Conservation (phyloP, 2,329 filamentous ascomycete genomes). For the Achaetomium macrosporum region DNA sequence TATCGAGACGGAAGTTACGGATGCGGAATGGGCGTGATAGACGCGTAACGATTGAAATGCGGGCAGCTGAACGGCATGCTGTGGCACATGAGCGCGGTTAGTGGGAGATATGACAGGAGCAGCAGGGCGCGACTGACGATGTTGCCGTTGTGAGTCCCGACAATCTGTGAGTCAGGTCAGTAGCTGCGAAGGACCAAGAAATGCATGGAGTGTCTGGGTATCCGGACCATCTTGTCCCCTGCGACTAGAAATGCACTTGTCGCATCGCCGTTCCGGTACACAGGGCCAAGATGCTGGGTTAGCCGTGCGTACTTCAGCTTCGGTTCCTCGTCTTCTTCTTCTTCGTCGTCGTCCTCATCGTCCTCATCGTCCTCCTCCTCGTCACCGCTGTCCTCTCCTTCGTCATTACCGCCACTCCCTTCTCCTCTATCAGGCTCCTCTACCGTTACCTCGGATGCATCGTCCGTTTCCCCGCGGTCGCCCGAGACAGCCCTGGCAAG, state of each 20-base stretch:
- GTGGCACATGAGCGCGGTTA: conserved; percentile 5
- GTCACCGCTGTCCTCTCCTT: conserved; percentile 23
- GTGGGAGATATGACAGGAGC: conserved; percentile 25
- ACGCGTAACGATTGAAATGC: conserved; percentile 73
- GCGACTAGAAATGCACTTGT: conserved; percentile 86
- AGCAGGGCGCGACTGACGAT: conserved; percentile 53
- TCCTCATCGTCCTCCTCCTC: conserved; percentile 39
- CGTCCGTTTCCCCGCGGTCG: conserved; percentile 22
- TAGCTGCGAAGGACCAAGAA: not conserved
- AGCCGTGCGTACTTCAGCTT: conserved; percentile 87
- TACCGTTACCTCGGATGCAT: conserved; percentile 12
- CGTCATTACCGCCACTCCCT: conserved; percentile 16
- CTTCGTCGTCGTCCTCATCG: conserved; percentile 51
- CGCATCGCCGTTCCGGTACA: conserved; percentile 93
- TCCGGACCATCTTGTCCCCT: conserved; percentile 87
- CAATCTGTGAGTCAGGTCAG: conserved; percentile 53
- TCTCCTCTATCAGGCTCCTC: conserved; percentile 1
- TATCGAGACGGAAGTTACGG: conserved; percentile 81
- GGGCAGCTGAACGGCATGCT: conserved; percentile 84
- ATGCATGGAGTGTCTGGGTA: conserved; percentile 17
- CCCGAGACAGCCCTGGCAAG: conserved; percentile 5
- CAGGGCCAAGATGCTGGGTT: conserved; percentile 68
- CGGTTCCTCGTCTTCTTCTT: conserved; percentile 86
- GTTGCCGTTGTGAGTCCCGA: conserved; percentile 94
- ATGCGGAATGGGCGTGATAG: conserved; percentile 90